Evolutionary conservation across 345 rosid genomes (phyloP).

Genomic region (Euphorbia lathyris): DNA sequence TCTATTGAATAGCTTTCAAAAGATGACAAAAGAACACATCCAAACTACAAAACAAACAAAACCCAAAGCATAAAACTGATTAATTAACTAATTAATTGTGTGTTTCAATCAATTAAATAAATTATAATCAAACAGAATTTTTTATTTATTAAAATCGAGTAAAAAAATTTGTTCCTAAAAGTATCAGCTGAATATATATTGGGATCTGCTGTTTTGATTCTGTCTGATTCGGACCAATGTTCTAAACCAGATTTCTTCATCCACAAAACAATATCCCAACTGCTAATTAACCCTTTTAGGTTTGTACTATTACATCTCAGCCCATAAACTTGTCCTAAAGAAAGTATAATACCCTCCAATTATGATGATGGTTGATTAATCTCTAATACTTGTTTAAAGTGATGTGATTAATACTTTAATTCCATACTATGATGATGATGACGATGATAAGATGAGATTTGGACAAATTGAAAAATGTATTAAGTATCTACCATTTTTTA

Average conservation of each 20-base stretch:
- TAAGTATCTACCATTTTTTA: too few relatives aligned
- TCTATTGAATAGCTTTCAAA: slow-evolving; percentile 3
- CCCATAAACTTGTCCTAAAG: too few relatives aligned
- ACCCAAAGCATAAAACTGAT: background rate
- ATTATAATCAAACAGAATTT: background rate
- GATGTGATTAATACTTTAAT: too few relatives aligned
- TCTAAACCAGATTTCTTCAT: slow-evolving; percentile 21
- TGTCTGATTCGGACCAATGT: slow-evolving; percentile 29
- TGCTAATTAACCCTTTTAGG: background rate
- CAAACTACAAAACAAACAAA: slow-evolving; percentile 1
- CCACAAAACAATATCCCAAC: background rate
- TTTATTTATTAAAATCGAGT: background rate
- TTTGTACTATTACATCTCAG: too few relatives aligned
- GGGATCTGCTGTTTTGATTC: slow-evolving; percentile 36
- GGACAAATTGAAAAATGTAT: too few relatives aligned
- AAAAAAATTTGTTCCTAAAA: background rate
- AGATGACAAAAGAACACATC: background rate
- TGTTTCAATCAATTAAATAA: background rate
- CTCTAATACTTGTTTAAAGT: too few relatives aligned
- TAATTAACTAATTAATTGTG: slow-evolving; percentile 2
- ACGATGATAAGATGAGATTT: too few relatives aligned
- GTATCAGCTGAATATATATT: slow-evolving; percentile 18
- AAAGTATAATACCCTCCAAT: too few relatives aligned
- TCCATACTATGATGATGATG: too few relatives aligned
- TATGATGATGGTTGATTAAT: too few relatives aligned